Evolutionary conservation across 2,329 filamentous ascomycete genomes (phyloP).

Genomic region (Pseudogymnoascus sp.): DNA sequence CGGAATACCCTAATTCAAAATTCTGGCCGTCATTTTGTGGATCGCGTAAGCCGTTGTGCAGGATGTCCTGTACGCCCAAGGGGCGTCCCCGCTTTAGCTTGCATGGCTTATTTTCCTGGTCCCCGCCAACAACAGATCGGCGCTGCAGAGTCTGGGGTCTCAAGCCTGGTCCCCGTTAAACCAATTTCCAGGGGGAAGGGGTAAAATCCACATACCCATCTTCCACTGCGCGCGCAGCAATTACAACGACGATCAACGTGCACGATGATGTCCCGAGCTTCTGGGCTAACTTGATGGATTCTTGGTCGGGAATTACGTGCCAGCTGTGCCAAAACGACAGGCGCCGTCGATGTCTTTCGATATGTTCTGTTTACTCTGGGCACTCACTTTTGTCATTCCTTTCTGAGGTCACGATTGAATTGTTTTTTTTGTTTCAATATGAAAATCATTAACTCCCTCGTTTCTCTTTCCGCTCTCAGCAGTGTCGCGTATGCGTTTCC

Average conservation of each 20-base stretch:
- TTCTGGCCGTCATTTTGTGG: constrained; percentile 2
- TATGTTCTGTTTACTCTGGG: neutral
- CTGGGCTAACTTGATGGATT: neutral
- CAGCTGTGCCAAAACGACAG: neutral
- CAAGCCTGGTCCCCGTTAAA: neutral
- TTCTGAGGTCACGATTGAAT: neutral
- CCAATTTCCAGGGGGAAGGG: neutral
- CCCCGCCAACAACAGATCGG: neutral
- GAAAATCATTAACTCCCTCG: neutral
- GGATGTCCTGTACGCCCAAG: neutral
- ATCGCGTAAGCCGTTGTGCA: neutral
- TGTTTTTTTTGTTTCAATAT: constrained; percentile 5
- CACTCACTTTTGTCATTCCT: neutral
- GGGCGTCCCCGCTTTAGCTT: neutral
- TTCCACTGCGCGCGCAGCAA: neutral
- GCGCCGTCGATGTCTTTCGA: neutral
- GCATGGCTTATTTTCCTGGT: neutral
- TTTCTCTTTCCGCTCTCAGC: neutral
- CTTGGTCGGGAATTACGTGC: neutral
- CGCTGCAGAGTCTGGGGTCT: neutral
- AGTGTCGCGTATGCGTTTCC: neutral
- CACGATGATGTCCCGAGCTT: neutral
- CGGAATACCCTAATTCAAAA: neutral
- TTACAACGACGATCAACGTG: neutral
- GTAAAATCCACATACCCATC: neutral